phyloP scores from a whole-genome alignment of 192 early-diverging fungal species.

The Coemansia sp. region DNA sequence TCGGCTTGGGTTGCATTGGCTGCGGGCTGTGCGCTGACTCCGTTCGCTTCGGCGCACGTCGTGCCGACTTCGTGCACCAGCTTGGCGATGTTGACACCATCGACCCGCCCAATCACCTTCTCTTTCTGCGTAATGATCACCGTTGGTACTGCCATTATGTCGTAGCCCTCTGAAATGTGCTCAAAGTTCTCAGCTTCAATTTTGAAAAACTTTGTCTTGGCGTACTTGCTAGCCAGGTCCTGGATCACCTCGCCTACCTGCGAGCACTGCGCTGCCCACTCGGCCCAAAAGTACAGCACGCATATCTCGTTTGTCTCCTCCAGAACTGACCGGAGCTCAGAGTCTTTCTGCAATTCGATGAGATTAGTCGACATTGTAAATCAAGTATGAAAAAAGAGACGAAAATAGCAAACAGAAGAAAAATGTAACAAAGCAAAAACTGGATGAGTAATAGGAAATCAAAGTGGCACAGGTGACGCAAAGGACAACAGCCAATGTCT shows the following conservation, averaged over 20 bases:
- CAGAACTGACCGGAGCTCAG: slow-evolving; percentile 28
- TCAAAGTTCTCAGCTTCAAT: slow-evolving; percentile 92
- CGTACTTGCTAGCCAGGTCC: slow-evolving; percentile 78
- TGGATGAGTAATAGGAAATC: not conserved
- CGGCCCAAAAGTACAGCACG: slow-evolving; percentile 89
- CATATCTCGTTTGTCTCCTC: slow-evolving; percentile 36
- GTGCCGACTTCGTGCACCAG: slow-evolving; percentile 66
- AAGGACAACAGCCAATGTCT: not conserved
- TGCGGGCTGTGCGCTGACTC: slow-evolving; percentile 28
- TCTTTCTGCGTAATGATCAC: slow-evolving; percentile 78
- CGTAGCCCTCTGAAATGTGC: slow-evolving; percentile 83
- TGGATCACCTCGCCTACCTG: slow-evolving; percentile 92
- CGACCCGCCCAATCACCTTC: slow-evolving; percentile 72
- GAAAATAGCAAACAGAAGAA: not conserved
- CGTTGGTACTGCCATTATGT: slow-evolving; percentile 89
- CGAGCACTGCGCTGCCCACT: slow-evolving; percentile 83
- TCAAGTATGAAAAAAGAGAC: not conserved
- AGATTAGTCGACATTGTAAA: slow-evolving; percentile 20
- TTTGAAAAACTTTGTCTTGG: slow-evolving; percentile 72
- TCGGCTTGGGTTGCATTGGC: slow-evolving; percentile 49
- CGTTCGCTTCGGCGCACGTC: slow-evolving; percentile 26
- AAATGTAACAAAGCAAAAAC: not conserved
- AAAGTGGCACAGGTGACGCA: not conserved
- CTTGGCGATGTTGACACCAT: slow-evolving; percentile 85
- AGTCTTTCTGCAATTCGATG: slow-evolving; percentile 36